phyloP scores from a whole-genome alignment of 768 basidiomycete genomes.

The Thelephora ganbajun region DNA sequence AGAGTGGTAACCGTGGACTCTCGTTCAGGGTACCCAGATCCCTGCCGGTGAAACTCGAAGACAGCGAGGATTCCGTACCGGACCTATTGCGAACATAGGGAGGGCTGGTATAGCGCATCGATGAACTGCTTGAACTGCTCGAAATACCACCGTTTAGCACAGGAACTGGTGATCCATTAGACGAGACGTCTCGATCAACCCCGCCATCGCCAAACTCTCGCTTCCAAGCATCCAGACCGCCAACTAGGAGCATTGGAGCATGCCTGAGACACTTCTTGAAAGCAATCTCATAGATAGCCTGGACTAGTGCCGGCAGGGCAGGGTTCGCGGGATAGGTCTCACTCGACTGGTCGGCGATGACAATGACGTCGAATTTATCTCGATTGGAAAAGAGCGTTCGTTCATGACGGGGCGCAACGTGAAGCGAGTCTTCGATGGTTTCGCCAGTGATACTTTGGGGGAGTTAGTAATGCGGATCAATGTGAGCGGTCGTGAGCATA shows the following conservation, averaged over 20 bases:
- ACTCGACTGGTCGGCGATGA: constrained; percentile 65
- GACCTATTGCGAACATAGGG: no score
- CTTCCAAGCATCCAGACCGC: constrained; percentile 78
- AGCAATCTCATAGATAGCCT: constrained; percentile 59
- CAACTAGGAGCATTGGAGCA: constrained; percentile 71
- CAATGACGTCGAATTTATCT: constrained; percentile 79
- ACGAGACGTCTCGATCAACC: constrained; percentile 13
- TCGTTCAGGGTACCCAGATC: no score
- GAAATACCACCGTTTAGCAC: no score
- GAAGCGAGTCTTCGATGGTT: constrained; percentile 61
- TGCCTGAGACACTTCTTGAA: constrained; percentile 60
- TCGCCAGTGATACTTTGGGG: constrained; percentile 44
- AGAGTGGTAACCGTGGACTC: no score
- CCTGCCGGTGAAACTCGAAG: no score
- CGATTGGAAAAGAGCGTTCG: constrained; percentile 67
- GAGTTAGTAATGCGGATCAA: neutral
- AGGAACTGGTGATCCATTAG: no score
- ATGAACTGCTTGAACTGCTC: no score
- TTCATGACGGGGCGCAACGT: constrained; percentile 58
- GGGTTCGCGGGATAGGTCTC: constrained; percentile 35
- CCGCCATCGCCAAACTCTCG: constrained; percentile 33
- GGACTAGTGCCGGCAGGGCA: constrained; percentile 44
- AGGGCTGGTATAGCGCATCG: no score
- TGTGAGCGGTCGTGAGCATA: constrained; percentile 22
- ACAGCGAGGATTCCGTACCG: no score